Percentiles rank a stretch among this genome's conserved stretches.
Conservation (phyloP, 805 yeast species). For the Candida nanaspora region DNA sequence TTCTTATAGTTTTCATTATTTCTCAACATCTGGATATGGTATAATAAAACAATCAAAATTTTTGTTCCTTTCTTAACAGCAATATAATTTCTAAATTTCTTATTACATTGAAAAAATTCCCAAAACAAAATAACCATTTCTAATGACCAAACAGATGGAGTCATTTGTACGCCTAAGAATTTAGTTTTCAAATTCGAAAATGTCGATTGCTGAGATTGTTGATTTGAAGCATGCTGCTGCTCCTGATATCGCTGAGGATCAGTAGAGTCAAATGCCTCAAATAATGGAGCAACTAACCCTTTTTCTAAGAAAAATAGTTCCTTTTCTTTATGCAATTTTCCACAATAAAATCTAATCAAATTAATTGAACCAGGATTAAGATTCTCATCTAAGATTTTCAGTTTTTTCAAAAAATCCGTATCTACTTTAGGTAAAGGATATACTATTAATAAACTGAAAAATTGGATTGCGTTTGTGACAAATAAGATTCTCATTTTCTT, state of each 20-base stretch:
- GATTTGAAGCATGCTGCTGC: not conserved
- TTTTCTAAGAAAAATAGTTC: conserved; percentile 46
- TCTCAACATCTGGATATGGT: conserved; percentile 47
- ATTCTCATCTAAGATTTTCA: conserved; percentile 19
- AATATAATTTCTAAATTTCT: conserved; percentile 38
- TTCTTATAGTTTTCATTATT: conserved; percentile 29
- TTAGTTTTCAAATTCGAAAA: not conserved
- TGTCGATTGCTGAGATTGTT: not conserved
- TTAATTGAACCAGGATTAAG: conserved; percentile 32
- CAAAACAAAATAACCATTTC: conserved; percentile 62
- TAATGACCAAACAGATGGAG: conserved; percentile 37
- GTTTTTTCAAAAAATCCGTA: conserved; percentile 26
- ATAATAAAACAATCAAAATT: conserved; percentile 45
- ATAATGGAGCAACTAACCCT: conserved; percentile 41
- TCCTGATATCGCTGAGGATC: not conserved
- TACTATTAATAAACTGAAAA: conserved; percentile 51
- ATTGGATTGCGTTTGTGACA: conserved; percentile 52
- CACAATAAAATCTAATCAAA: conserved; percentile 42
- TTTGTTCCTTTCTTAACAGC: conserved; percentile 40
- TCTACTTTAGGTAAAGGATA: conserved; percentile 56
- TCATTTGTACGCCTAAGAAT: not conserved
- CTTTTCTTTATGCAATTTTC: conserved; percentile 44
- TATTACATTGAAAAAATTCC: conserved; percentile 74
- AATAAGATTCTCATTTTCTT: conserved; percentile 37
- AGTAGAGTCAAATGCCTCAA: conserved; percentile 29